Conservation (phyloP, 2,329 filamentous ascomycete genomes). For the Talaromyces rugulosus region DNA sequence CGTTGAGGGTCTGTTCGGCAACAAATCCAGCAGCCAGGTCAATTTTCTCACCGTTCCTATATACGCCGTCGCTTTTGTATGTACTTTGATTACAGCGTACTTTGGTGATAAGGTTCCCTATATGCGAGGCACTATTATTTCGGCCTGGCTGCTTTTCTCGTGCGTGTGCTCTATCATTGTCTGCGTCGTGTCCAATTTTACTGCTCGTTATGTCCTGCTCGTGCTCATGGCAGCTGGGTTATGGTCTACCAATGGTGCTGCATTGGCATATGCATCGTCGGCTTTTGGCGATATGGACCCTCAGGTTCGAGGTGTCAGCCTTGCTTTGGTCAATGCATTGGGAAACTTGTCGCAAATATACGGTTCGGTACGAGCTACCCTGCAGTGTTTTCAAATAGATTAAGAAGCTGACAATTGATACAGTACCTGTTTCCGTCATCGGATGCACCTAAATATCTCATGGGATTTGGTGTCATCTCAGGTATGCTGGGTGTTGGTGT, state of each 20-base stretch:
- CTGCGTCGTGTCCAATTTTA: constrained; percentile 48
- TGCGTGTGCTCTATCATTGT: constrained; percentile 35
- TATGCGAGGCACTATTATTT: not conserved
- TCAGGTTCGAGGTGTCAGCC: constrained; percentile 49
- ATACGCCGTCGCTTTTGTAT: not conserved
- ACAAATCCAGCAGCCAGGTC: constrained; percentile 23
- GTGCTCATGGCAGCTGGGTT: constrained; percentile 55
- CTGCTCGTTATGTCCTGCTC: constrained; percentile 51
- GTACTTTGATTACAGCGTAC: not conserved
- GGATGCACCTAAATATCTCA: not conserved
- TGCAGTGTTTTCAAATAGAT: too few relatives aligned
- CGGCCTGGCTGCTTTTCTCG: not conserved
- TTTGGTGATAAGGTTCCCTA: not conserved
- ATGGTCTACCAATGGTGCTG: constrained; percentile 51
- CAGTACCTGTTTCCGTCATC: too few relatives aligned
- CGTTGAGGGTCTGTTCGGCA: constrained; percentile 20
- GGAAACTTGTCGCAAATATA: constrained; percentile 56
- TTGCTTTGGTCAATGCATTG: constrained; percentile 52
- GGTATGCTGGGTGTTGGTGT: not conserved
- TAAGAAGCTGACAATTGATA: too few relatives aligned
- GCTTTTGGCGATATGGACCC: constrained; percentile 49
- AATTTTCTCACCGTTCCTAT: constrained; percentile 1
- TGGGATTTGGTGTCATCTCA: not conserved
- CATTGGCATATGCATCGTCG: constrained; percentile 50
- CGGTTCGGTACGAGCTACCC: constrained; percentile 25